Evolutionary conservation across 1,284 basidiomycete genomes (phyloP), one percentile per base, ranked within the genome.

Genomic region (Puccinia horiana): DNA sequence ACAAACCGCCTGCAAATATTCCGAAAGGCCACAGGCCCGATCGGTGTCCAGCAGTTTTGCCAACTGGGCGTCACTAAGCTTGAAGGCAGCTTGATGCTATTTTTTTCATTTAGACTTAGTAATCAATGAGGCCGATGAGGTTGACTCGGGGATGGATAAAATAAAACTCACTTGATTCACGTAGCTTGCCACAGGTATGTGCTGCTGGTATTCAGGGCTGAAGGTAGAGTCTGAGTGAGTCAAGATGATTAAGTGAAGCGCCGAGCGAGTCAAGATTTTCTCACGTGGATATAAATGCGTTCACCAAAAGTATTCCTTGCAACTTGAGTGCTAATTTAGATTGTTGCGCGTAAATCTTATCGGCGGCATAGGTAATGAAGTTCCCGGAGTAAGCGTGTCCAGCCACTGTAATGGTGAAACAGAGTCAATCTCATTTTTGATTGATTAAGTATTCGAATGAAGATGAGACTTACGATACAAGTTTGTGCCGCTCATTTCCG

Each of bases 311-410:
- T 26, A 86, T 83, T 40, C 86, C 86, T 35, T 85, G 83, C 18
- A 86, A 83, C 82, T 86, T 84, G 72, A 86, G 82, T 56, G 83
- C 83, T n/a, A 77, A 77, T n/a, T 44, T 76, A 76, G 74, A 82
- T 74, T 74, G 84, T 47, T 65, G 83, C 54, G 83, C 82, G 23
- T 85, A 81, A 75, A 87, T 86, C 40, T 83, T 74, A 42, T 84
- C 81, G 14, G 87, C 86, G 40, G 88, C 88, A 83, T 88, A 88
- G 8, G 87, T 87, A 18, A 88, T 85, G 84, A 88, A 88, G 54
- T 84, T 85, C 4, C 87, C 88, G 0, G 87, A 87, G 79, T 88
- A 88, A 63, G 83, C 85, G 83, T 85, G 84, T 37, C 86, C 86
- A 20, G 86, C 84, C 58, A 86, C 81, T 83, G 81, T 42, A 56